phyloP scores from a whole-genome alignment of 2,329 filamentous ascomycete genomes.

The Didymella pinodella region DNA sequence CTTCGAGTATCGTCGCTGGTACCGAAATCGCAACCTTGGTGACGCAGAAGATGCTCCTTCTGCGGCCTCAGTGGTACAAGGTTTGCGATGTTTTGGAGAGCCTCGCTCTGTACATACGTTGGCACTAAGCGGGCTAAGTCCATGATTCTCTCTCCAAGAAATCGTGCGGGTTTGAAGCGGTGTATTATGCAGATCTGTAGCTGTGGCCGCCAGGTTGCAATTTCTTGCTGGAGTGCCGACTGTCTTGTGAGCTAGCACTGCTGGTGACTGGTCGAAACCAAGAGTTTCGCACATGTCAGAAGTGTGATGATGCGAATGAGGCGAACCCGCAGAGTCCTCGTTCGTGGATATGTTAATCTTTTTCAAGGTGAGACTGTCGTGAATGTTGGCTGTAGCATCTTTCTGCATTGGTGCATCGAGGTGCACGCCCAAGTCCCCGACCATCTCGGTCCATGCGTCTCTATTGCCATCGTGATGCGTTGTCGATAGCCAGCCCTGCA shows the following conservation, averaged over 20 bases:
- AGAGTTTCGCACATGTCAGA: background rate
- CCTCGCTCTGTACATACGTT: slow-evolving; percentile 45
- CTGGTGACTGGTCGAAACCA: background rate
- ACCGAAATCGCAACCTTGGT: background rate
- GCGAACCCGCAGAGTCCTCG: background rate
- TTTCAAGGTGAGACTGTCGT: too few species aligned
- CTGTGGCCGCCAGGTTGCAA: background rate
- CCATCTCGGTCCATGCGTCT: background rate
- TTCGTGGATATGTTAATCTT: background rate
- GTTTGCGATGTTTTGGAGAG: slow-evolving; percentile 27
- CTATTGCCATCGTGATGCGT: background rate
- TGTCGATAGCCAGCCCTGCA: slow-evolving; percentile 31
- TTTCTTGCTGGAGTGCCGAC: background rate
- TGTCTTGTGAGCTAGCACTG: background rate
- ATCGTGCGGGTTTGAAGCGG: background rate
- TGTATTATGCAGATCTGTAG: background rate
- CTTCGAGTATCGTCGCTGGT: background rate
- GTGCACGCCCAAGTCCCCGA: background rate
- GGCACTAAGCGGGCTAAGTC: slow-evolving; percentile 37
- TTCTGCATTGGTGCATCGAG: background rate
- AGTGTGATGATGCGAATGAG: background rate
- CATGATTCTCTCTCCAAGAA: background rate
- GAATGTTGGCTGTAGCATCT: background rate
- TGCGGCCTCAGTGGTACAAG: slow-evolving; percentile 1
- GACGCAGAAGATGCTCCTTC: background rate